Evolutionary conservation across 1,284 basidiomycete species (phyloP), one percentile per base, ranked within the genome.

Genomic region (Marasmius tenuissimus): DNA sequence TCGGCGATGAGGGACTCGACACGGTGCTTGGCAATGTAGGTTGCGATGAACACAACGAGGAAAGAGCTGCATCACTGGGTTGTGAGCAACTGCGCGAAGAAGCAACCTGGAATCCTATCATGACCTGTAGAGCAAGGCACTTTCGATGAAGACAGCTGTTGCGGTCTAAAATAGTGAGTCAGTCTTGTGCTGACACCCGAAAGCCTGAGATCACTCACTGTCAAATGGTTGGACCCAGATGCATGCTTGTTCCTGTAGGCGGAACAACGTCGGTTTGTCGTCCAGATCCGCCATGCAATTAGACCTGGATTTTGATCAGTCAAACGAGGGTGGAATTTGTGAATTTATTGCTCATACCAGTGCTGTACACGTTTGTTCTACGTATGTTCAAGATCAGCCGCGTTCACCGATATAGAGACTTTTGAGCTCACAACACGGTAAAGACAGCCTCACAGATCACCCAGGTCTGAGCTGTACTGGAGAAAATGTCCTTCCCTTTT

Each of bases 291-390:
- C 50, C 54, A 62, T 16, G 58, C 61, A 42, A 65, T 62, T 14
- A 65, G 33, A 16, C 51, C 63, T 62, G 40, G n/a, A 51, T n/a
- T 20, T 18, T 16, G 39, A 38, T 52, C 22, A 20, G 39, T 57
- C 8, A 40, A 33, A 38, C 14, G 40, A 8, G 33, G 27, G 4
- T 33, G n/a, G 10, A 14, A n/a, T 18, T 35, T 0, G 37, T 18
- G 38, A 11, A 11, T 40, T 37, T 14, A 47, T 48, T 34, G 34
- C 27, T 11, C 37, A 35, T 45, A 65, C 63, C 14, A 34, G 63
- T 65, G 37, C 63, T 52, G 22, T 62, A 65, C 39, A 62, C 22
- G 45, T 65, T 65, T 5, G 63, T 65, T 8, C 63, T 65, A 39
- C 12, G 35, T 37, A 27, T 14, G 20, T 42, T 14, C 35, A 45